Base-by-base conservation (phyloP, 1,139 yeast species). In the Zygosaccharomyces sapae region DNA sequence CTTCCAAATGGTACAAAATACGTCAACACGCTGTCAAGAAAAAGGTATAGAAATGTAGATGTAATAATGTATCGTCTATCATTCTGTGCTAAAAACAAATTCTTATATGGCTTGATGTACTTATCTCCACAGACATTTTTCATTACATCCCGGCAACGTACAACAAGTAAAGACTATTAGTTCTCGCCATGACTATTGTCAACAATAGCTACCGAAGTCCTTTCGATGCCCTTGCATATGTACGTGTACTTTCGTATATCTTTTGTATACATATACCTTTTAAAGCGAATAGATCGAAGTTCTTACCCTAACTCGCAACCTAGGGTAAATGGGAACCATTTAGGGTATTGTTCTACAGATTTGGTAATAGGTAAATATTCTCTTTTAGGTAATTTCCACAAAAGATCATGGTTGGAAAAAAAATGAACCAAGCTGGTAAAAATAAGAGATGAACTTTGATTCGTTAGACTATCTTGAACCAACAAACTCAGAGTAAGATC, bases 321-420 rank as follows among this genome's bases (percentile, higher is more conserved):
- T 25, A 37, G 40, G 40, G 34, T 31, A 31, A 9, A 13, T 18
- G 18, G 10, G 8, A 8, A 3, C 19, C 10, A 30, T 5, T 12
- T 31, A 31, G 34, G 34, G 34, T 12, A 13, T n/a, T 5, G 7
- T 9, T 13, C 8, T 12, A 7, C 13, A 3, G 12, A 38, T 29
- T 18, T 4, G 33, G 40, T n/a, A 37, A 24, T 1, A 24, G 20
- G 41, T 38, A 38, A 38, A 38, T 18, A 29, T 1, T 38, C 33
- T 5, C 2, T 1, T 9, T 38, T 12, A 13, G 41, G 41, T 29
- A 38, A 38, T 27, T 29, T 38, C 41, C 41, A 38, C 41, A 38
- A 38, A 38, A 29, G 25, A 24, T 37, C 19, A 22, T 20, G 19
- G 30, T 27, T 12, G 19, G 16, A 31, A 31, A 31, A 31, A 31